Evolutionary conservation across 1,284 basidiomycete genomes (phyloP), one percentile per base, ranked within the genome.

Genomic region (Microbotryum intermedium): DNA sequence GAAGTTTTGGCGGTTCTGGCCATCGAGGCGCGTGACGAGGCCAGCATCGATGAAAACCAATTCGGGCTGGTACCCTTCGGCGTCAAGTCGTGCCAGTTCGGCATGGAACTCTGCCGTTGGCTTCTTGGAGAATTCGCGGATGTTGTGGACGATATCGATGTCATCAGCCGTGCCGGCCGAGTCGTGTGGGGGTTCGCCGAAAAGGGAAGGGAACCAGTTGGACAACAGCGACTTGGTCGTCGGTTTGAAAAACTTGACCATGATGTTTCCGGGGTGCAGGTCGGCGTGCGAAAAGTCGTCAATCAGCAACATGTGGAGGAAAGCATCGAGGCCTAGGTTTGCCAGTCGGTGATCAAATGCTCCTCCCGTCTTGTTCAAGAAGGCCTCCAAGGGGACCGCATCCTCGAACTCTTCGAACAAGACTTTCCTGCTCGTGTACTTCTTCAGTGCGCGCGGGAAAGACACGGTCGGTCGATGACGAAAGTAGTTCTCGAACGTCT

Each of bases 261-360:
- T 68, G 59, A 68, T 68, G 47, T 68, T 65, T 8, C 57, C 57
- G 4, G 53, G 51, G 74, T 90, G 88, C 28, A 95, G 80, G 74
- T 95, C 94, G 4, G 93, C 85, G 74, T 98, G 94, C 2, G 94
- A 92, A 76, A 97, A 99, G 75, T 99, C 98, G 77, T 99, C 94
- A 50, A 98, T 79, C 1, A 99, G 79, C 25, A 99, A 83, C 94
- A 99, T 99, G 77, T 97, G 91, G 6, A 39, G 34, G 34, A 39
- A 39, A 39, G 34, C 34, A 16, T 39, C 34, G 34, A 39, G 34
- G 11, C 95, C 95, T 20, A 93, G 81, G 58, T 89, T 93, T 7
- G 95, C 94, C 46, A 99, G 83, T 59, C 86, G 83, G 59, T 87
- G 84, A 71, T 97, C 90, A 72, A 84, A 98, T 7, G 88, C 88